Evolutionary conservation across 441 rosid species (phyloP), one percentile per base, ranked within the genome.

Genomic region (Brassica hybrid): DNA sequence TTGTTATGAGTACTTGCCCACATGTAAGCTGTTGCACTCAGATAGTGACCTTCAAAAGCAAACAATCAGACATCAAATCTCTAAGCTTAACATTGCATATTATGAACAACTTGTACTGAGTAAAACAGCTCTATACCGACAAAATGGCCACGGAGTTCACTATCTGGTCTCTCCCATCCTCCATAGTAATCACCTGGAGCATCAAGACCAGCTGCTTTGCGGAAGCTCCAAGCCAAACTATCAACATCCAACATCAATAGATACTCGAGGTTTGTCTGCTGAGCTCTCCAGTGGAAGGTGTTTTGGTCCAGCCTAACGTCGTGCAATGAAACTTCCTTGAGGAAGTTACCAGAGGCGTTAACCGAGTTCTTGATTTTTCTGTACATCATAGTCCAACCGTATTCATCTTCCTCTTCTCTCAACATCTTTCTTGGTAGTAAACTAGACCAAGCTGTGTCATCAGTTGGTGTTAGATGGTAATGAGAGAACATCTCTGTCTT

Each of bases 11-110:
- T 93, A 72, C 98, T 92, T 41, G 97, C 97, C 97, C 98, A 96
- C 99, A 93, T 93, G 12, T 86, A 81, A 23, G 97, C 94, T 16
- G 97, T 76, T 36, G 97, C 98, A 84, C 99, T 90, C 88, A 96
- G 69, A 83, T 92, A 96, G 80, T 96, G 97, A 79, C 99, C 99
- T 96, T 83, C 79, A 86, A 77, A 73, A 13, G 73, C 52, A 84
- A 78, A 73, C 12, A 27, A 64, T 72, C 69, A 57, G 73, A 62
- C 19, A 50, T 61, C 59, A 41, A 38, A 4, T 27, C 66, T 57
- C 7, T 60, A 10, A 69, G 56, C 70, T 5, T 32, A 5, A 4
- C 13, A 12, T 23, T 19, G 69, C 81, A 66, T 71, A 72, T 45
- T 45, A 60, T 48, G 13, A 66, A 48, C 23, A 59, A 48, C 43